Conservation (phyloP, 805 yeast genomes). For the Wickerhamiella sorbophila region DNA sequence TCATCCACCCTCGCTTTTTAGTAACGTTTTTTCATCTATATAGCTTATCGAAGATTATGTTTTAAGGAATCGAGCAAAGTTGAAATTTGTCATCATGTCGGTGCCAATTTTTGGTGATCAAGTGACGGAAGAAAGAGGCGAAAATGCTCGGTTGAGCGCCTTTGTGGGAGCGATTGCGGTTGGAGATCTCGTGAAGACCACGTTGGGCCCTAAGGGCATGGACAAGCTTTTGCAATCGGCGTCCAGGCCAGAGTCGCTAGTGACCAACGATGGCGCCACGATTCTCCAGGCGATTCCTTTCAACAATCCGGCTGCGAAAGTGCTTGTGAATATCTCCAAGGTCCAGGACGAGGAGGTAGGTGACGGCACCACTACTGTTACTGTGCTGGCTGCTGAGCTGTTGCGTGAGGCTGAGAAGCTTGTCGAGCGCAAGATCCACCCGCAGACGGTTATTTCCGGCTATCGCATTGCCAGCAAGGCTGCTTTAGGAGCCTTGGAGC, state of each 20-base stretch:
- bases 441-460: conserved; percentile 95
- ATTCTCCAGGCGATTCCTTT: conserved; percentile 85
- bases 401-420: conserved; percentile 89
- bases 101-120: conserved; percentile 95
- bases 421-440: conserved; percentile 87
- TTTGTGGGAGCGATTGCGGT: conserved; percentile 99
- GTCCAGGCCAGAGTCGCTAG: conserved; percentile 49
- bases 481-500: conserved; percentile 70
- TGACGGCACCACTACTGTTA: conserved; percentile 95
- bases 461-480: conserved; percentile 75
- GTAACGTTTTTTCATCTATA: too few relatives aligned
- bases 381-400: conserved; percentile 86
- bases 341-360: conserved; percentile 98
- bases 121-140: conserved; percentile 95
- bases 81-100: conserved; percentile 43
- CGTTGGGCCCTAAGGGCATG: conserved; percentile 98
- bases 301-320: conserved; percentile 96
- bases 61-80: too few relatives aligned
- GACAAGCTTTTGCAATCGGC: conserved; percentile 87
- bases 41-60: too few relatives aligned
- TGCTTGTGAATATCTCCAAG: conserved; percentile 83
- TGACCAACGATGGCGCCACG: conserved; percentile 98
- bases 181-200: conserved; percentile 87
- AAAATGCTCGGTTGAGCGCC: conserved; percentile 91
- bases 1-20: too few relatives aligned